Percentiles rank a stretch among this genome's conserved stretches.
Evolutionary conservation across 495 filamentous ascomycete species (phyloP).

Genomic region (Cairneyella variabilis): DNA sequence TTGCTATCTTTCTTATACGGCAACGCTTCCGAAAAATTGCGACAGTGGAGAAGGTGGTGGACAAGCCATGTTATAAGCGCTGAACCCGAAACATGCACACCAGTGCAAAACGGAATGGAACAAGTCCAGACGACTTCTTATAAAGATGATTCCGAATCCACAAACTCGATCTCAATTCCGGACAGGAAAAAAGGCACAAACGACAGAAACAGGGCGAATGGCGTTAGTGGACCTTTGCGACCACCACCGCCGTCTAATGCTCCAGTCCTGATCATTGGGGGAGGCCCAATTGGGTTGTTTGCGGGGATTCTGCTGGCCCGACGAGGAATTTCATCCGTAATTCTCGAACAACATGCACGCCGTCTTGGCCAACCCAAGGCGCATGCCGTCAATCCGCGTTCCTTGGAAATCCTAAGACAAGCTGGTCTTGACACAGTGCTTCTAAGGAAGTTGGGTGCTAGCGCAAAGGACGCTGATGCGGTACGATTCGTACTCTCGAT

Average conservation of each 20-base stretch:
- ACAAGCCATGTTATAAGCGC: too few species aligned
- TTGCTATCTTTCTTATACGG: too few species aligned
- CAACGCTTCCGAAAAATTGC: too few species aligned
- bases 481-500: neutral
- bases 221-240: too few species aligned
- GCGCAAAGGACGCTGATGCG: neutral
- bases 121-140: too few species aligned
- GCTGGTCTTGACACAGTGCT: neutral
- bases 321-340: neutral
- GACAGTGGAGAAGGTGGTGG: too few species aligned
- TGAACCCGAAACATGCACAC: too few species aligned
- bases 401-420: constrained; percentile 27
- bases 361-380: constrained; percentile 31
- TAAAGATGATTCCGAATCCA: too few species aligned
- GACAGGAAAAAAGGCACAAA: too few species aligned
- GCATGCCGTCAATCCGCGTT: constrained; percentile 26
- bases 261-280: constrained; percentile 26
- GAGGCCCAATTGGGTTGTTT: constrained; percentile 28
- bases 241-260: neutral
- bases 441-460: neutral
- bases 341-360: constrained; percentile 24
- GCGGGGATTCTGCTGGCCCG: constrained; percentile 23
- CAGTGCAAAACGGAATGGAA: too few species aligned
- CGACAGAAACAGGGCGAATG: too few species aligned
- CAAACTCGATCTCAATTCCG: too few species aligned